A percentile compares a stretch with the other conserved stretches of the same genome.
Evolutionary conservation across 495 filamentous ascomycete species (phyloP).

Genomic region (Hyphodiscus hymeniophilus): DNA sequence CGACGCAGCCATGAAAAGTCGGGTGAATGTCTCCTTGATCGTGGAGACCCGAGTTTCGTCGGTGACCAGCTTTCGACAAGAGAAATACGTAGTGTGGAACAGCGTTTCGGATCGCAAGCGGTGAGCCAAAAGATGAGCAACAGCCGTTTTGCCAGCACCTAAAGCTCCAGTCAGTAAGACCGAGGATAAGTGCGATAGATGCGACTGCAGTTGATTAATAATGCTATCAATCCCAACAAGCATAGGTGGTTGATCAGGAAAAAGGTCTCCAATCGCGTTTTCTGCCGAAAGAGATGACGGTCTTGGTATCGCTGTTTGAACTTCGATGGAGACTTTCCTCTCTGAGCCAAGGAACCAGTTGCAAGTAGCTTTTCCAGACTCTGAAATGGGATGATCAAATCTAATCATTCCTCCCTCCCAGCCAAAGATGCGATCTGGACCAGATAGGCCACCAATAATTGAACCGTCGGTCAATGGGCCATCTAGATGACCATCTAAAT

Average conservation of each 20-base stretch:
- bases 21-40: conserved; percentile 79
- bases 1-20: conserved; percentile 76
- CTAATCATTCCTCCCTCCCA: conserved; percentile 74
- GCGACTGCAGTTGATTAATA: conserved; percentile 57
- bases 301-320: conserved; percentile 60
- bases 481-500: conserved; percentile 58
- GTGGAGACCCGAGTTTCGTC: conserved; percentile 82
- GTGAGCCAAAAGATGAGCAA: conserved; percentile 54
- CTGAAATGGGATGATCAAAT: conserved; percentile 43
- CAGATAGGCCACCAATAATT: conserved; percentile 45
- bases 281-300: conserved; percentile 43
- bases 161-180: conserved; percentile 82
- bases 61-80: conserved; percentile 73
- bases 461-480: conserved; percentile 88
- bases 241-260: conserved; percentile 44
- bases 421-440: conserved; percentile 28
- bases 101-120: conserved; percentile 56
- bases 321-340: conserved; percentile 57
- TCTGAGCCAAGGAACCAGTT: conserved; percentile 76
- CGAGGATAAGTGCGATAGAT: conserved; percentile 77
- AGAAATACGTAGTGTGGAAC: conserved; percentile 72
- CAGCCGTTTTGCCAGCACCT: conserved; percentile 79
- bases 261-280: conserved; percentile 39
- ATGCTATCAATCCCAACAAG: conserved; percentile 81
- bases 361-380: conserved; percentile 40